Conservation (phyloP, 208 protist genomes). For the Crithidia thermophila region DNA sequence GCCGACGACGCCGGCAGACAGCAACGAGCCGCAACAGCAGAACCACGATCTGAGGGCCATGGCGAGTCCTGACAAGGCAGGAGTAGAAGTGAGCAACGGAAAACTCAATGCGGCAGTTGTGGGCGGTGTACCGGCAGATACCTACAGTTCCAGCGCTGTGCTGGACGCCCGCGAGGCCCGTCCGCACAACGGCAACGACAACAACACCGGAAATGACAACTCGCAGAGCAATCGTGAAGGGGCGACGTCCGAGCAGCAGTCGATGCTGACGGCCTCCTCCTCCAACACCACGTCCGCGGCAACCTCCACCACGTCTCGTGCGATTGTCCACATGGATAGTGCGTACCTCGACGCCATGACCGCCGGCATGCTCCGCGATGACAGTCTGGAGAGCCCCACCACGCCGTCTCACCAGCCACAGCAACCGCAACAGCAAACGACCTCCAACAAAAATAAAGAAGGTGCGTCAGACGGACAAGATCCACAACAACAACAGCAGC, state of each 20-base stretch:
- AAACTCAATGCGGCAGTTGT: too few relatives aligned
- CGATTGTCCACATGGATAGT: slow-evolving; percentile 20
- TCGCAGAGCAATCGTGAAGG: background rate
- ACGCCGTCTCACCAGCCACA: background rate
- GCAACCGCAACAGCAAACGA: too few relatives aligned
- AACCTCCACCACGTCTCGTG: background rate
- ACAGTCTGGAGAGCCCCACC: slow-evolving; percentile 3
- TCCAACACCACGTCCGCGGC: slow-evolving; percentile 8
- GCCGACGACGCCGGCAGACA: background rate
- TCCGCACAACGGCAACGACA: background rate
- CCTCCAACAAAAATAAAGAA: too few relatives aligned
- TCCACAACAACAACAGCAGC: background rate
- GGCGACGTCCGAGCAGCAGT: background rate
- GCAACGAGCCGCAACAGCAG: background rate
- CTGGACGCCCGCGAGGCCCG: background rate
- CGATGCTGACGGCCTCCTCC: background rate
- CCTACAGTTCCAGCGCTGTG: background rate
- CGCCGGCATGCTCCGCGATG: background rate
- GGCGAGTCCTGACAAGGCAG: too few relatives aligned
- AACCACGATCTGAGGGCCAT: background rate
- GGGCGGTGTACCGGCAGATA: too few relatives aligned
- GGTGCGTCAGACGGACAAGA: too few relatives aligned
- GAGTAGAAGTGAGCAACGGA: too few relatives aligned
- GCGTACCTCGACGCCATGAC: slow-evolving; percentile 18
- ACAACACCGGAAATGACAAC: background rate